These are phyloP conservation scores for Peronospora farinosa DNA, from an alignment of 352 stramenopile genomes.

Conservation along the genomic window DNA sequence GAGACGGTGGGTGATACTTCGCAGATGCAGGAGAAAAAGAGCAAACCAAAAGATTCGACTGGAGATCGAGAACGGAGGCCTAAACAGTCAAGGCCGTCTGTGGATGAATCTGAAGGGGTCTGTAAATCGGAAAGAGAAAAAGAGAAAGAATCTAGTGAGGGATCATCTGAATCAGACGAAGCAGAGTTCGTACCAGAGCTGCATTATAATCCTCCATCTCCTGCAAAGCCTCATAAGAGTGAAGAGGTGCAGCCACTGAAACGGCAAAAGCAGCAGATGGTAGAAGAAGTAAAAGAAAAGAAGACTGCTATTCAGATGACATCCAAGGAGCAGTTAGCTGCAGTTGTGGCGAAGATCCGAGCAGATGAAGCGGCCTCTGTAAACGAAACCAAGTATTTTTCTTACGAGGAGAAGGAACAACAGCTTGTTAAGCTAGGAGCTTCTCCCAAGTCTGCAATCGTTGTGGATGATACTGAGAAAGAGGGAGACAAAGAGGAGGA, in stretches of 20 bases:
- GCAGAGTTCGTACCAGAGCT: slow-evolving; percentile 31
- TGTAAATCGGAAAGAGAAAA: slow-evolving; percentile 37
- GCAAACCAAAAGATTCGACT: slow-evolving; percentile 12
- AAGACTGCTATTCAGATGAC: slow-evolving; percentile 1
- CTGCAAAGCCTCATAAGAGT: slow-evolving; percentile 18
- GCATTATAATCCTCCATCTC: slow-evolving; percentile 5
- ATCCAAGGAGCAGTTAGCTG: slow-evolving; percentile 20
- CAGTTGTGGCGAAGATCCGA: slow-evolving; percentile 30
- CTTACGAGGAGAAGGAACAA: slow-evolving; percentile 19
- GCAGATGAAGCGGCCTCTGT: slow-evolving; percentile 22
- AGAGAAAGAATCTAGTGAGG: slow-evolving; percentile 27
- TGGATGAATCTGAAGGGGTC: slow-evolving; percentile 28
- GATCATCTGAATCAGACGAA: slow-evolving; percentile 38
- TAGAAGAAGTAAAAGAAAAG: slow-evolving; percentile 10
- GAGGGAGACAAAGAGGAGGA: slow-evolving; percentile 32
- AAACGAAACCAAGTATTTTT: slow-evolving; percentile 22
- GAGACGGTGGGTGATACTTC: slow-evolving; percentile 49
- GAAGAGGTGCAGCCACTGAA: slow-evolving; percentile 2
- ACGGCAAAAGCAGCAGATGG: slow-evolving; percentile 10
- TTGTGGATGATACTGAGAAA: slow-evolving; percentile 48
- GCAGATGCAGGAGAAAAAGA: slow-evolving; percentile 21
- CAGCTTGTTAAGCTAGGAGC: slow-evolving; percentile 19
- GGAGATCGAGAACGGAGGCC: slow-evolving; percentile 18
- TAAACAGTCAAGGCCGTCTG: slow-evolving; percentile 8
- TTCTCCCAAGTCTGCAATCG: slow-evolving; percentile 42